phyloP scores from a whole-genome alignment of 176 grass and related monocot genomes.

The Triticum urartu region DNA sequence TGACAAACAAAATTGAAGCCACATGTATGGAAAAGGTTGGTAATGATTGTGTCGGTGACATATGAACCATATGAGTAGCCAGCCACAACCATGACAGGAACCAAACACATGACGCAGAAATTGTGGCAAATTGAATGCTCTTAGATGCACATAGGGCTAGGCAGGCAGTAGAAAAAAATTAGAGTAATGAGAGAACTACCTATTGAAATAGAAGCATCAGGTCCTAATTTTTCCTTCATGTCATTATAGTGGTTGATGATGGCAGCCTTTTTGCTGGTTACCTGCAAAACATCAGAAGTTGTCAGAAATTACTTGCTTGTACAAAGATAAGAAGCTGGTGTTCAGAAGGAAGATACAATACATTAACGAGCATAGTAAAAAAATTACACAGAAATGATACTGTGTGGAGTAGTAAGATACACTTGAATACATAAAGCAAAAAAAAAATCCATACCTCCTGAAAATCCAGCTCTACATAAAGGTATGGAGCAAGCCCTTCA shows the following conservation, averaged over 20 bases:
- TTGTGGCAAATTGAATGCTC: neutral
- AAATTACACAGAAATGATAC: neutral
- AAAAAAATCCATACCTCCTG: slow-evolving; percentile 58
- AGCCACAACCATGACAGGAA: neutral
- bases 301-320: slow-evolving; percentile 11
- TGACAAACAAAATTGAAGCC: neutral
- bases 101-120: neutral
- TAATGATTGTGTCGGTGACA: neutral
- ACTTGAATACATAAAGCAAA: slow-evolving; percentile 28
- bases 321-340: slow-evolving; percentile 27
- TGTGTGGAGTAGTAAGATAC: neutral
- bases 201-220: slow-evolving; percentile 79
- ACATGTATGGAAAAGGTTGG: neutral
- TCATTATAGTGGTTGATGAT: slow-evolving; percentile 79
- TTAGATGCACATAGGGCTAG: slow-evolving; percentile 12
- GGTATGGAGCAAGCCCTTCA: slow-evolving; percentile 85
- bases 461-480: slow-evolving; percentile 97
- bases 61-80: neutral
- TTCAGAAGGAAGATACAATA: neutral
- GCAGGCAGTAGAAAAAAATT: slow-evolving; percentile 1
- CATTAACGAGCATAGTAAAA: neutral
- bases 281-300: slow-evolving; percentile 45
- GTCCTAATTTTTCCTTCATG: slow-evolving; percentile 85
- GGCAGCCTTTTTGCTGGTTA: slow-evolving; percentile 96
- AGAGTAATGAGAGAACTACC: slow-evolving; percentile 40